Evolutionary conservation across 139 green algal species (phyloP).

Genomic region (Chlamydomonas sp.): DNA sequence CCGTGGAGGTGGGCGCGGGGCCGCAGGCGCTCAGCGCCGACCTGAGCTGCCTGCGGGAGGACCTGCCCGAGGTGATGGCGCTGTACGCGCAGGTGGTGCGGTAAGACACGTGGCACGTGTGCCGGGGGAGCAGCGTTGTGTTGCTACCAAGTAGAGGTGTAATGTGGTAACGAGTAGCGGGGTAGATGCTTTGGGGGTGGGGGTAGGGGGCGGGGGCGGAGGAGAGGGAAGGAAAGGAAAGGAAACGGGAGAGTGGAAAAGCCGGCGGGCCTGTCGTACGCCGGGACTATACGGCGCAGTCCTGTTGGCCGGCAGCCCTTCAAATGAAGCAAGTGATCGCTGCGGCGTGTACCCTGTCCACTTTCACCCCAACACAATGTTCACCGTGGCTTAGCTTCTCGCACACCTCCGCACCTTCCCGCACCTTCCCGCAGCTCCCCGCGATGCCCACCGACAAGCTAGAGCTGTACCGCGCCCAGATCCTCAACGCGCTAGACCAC

Average conservation of each 20-base stretch:
- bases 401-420: not conserved
- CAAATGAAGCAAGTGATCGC: too few species aligned
- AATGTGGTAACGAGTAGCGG: too few species aligned
- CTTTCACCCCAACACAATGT: too few species aligned
- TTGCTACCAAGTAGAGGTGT: too few species aligned
- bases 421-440: conserved; percentile 34
- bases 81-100: conserved; percentile 72
- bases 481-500: conserved; percentile 74
- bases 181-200: not conserved
- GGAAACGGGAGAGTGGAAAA: not conserved
- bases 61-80: conserved; percentile 60
- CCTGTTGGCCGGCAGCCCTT: too few species aligned
- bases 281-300: too few species aligned
- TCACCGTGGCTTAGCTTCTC: too few species aligned
- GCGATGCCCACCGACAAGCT: conserved; percentile 68
- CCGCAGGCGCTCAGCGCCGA: conserved; percentile 37
- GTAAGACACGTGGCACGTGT: not conserved
- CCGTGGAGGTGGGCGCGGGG: conserved; percentile 67
- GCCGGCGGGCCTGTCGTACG: too few species aligned
- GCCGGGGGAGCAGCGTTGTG: too few species aligned
- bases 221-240: not conserved
- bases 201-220: not conserved
- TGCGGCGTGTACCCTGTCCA: too few species aligned
- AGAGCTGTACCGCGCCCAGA: conserved; percentile 64
- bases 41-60: conserved; percentile 72